phyloP scores from a whole-genome alignment of 2,329 filamentous ascomycete genomes.

The Aspergillaceae sp. region DNA sequence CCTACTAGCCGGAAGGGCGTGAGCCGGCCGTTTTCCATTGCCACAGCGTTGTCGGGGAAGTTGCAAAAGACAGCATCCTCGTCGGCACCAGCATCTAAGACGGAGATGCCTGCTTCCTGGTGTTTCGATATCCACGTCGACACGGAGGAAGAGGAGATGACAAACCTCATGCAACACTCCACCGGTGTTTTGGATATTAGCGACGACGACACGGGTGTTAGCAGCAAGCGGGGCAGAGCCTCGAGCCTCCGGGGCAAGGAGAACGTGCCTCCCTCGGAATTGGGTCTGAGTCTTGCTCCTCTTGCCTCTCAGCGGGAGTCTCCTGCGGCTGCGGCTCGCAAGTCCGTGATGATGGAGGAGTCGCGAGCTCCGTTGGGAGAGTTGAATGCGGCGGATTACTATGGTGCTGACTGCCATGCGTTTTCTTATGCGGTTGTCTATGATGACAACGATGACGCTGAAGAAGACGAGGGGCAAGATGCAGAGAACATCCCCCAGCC shows the following conservation, averaged over 20 bases:
- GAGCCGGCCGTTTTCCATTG: conserved; percentile 67
- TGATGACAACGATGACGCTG: conserved; percentile 44
- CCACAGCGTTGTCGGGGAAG: conserved; percentile 60
- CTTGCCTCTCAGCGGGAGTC: conserved; percentile 14
- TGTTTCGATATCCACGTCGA: conserved; percentile 94
- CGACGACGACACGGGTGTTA: conserved; percentile 58
- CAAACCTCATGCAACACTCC: conserved; percentile 85
- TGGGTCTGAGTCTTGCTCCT: conserved; percentile 53
- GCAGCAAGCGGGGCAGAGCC: conserved; percentile 37
- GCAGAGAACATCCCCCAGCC: conserved; percentile 6
- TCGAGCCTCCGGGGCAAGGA: conserved; percentile 70
- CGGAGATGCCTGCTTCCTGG: conserved; percentile 50
- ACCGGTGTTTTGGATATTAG: conserved; percentile 81
- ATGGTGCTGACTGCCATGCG: conserved; percentile 56
- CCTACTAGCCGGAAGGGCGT: conserved; percentile 45
- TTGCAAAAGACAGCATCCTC: conserved; percentile 31
- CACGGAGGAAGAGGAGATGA: conserved; percentile 78
- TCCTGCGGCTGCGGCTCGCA: conserved; percentile 20
- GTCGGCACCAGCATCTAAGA: conserved; percentile 17
- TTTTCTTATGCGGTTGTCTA: conserved; percentile 54
- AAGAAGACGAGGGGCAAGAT: conserved; percentile 9
- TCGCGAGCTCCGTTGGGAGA: conserved; percentile 59
- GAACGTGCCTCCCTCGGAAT: conserved; percentile 66
- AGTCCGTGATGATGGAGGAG: conserved; percentile 54
- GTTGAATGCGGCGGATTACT: conserved; percentile 60